Evolutionary conservation across 2,329 filamentous ascomycete species (phyloP).

Genomic region (Chaetomium strumarium): DNA sequence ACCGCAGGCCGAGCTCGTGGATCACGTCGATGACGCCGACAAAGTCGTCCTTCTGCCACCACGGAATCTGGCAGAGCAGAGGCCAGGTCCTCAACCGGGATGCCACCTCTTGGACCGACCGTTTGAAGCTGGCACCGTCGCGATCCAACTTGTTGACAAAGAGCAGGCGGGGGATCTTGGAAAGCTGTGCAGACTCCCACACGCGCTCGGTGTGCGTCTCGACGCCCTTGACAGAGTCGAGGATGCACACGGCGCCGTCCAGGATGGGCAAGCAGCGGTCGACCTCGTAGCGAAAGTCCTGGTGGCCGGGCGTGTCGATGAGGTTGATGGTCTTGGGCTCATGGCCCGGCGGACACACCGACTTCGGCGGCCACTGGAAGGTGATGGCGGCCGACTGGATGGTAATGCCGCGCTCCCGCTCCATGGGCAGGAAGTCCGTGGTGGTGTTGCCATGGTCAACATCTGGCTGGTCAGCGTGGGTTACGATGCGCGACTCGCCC

Average conservation of each 20-base stretch:
- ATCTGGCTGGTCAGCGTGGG: slow-evolving; percentile 42
- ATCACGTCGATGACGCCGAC: slow-evolving; percentile 81
- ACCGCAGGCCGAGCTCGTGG: slow-evolving; percentile 66
- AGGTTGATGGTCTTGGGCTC: slow-evolving; percentile 70
- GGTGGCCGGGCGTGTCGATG: slow-evolving; percentile 94
- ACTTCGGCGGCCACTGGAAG: slow-evolving; percentile 72
- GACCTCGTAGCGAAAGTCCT: slow-evolving; percentile 96
- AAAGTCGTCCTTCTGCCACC: slow-evolving; percentile 80
- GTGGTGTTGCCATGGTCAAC: slow-evolving; percentile 96
- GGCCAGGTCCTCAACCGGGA: slow-evolving; percentile 76
- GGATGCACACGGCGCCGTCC: slow-evolving; percentile 32
- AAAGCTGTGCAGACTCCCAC: slow-evolving; percentile 83
- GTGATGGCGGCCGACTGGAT: slow-evolving; percentile 97
- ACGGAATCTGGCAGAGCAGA: slow-evolving; percentile 88
- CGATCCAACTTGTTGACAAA: slow-evolving; percentile 84
- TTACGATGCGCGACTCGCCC: not conserved
- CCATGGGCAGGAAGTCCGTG: slow-evolving; percentile 91
- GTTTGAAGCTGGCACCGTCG: slow-evolving; percentile 74
- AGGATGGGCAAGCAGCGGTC: slow-evolving; percentile 64
- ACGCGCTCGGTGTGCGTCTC: slow-evolving; percentile 97
- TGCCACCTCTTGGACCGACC: slow-evolving; percentile 81
- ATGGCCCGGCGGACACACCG: slow-evolving; percentile 35
- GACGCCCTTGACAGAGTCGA: slow-evolving; percentile 47
- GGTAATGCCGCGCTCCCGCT: slow-evolving; percentile 87
- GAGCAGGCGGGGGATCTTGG: slow-evolving; percentile 74